These are phyloP conservation scores for Candida ipomoeae DNA, from an alignment of 805 yeast genomes.

Conservation along the genomic window DNA sequence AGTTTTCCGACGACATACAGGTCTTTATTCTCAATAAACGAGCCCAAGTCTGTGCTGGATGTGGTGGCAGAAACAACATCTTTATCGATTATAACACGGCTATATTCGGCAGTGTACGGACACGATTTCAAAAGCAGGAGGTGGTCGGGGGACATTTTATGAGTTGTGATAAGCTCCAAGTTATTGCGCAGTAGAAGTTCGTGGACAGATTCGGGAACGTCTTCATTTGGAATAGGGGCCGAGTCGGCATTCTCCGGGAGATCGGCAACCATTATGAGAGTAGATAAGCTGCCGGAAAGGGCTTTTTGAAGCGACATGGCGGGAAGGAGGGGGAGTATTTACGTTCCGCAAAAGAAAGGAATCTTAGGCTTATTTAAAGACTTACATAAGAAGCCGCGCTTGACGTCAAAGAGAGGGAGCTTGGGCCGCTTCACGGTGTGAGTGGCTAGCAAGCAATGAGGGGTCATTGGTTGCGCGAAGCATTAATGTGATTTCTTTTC, in stretches of 20 bases:
- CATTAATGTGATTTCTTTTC: background rate
- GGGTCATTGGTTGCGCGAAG: constrained; percentile 3
- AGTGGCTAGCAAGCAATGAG: constrained; percentile 2
- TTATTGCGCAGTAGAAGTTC: background rate
- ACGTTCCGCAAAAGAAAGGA: background rate
- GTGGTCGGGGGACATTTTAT: background rate
- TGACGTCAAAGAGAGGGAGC: background rate
- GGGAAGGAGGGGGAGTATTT: too few relatives aligned
- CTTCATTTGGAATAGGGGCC: background rate
- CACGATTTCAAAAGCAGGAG: background rate
- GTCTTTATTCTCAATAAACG: background rate
- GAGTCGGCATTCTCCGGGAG: background rate
- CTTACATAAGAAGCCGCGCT: constrained; percentile 2
- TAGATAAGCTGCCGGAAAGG: background rate
- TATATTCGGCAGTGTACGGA: background rate
- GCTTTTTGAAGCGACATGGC: background rate
- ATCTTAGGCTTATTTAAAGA: background rate
- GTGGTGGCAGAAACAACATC: background rate
- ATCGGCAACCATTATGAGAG: background rate
- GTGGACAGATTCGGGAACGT: background rate
- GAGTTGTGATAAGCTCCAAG: background rate
- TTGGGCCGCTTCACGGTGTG: background rate
- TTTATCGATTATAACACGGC: background rate
- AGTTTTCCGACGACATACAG: background rate
- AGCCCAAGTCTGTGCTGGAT: background rate